Conservation (phyloP, 352 stramenopile species). For the Discostella stelligera region DNA sequence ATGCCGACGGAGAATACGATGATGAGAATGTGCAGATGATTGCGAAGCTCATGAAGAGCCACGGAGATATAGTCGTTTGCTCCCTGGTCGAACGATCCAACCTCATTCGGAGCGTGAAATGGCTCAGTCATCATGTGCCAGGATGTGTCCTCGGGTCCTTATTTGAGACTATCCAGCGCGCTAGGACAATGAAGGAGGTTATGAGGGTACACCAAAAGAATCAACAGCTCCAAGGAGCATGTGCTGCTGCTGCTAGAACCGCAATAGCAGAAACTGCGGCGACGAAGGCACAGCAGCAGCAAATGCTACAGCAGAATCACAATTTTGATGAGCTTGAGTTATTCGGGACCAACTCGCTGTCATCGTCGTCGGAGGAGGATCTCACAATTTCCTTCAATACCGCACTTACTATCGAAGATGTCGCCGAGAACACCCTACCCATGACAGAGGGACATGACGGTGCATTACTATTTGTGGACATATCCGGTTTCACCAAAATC, state of each 20-base stretch:
- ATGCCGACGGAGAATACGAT: constrained; percentile 34
- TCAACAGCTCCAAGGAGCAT: neutral
- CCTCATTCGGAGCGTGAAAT: constrained; percentile 62
- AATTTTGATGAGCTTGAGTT: neutral
- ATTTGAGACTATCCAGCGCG: constrained; percentile 31
- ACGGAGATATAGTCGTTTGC: constrained; percentile 31
- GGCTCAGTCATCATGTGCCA: constrained; percentile 65
- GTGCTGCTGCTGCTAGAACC: neutral
- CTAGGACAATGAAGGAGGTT: constrained; percentile 13
- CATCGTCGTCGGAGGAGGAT: neutral
- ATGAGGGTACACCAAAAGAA: constrained; percentile 6
- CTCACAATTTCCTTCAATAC: neutral
- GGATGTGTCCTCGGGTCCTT: constrained; percentile 54
- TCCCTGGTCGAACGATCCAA: constrained; percentile 49
- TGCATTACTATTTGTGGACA: constrained; percentile 73
- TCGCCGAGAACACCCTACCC: constrained; percentile 12
- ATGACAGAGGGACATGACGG: constrained; percentile 39
- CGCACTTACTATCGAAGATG: constrained; percentile 15
- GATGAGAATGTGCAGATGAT: constrained; percentile 56
- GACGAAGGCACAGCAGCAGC: neutral
- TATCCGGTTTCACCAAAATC: constrained; percentile 74
- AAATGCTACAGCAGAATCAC: neutral
- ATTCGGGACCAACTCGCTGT: neutral
- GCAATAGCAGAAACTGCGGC: neutral
- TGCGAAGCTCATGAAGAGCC: constrained; percentile 44